These are phyloP conservation scores for Thalassiosira oceanica DNA, from an alignment of 352 stramenopile genomes.

Conservation along the genomic window DNA sequence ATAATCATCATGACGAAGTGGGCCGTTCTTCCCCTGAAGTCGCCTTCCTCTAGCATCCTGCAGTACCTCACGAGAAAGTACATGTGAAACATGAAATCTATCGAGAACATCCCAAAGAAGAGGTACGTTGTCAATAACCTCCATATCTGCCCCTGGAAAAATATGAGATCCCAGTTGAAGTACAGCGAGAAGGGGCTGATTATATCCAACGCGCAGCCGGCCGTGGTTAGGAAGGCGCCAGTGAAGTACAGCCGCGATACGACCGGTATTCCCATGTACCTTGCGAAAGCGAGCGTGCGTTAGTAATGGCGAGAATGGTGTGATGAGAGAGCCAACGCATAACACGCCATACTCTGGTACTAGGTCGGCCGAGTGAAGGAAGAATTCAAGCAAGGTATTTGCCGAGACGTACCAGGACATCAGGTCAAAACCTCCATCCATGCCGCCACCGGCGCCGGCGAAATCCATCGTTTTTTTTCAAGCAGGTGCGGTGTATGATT, in stretches of 20 bases:
- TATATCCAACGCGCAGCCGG: constrained; percentile 92
- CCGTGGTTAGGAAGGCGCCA: constrained; percentile 94
- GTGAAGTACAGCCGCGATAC: constrained; percentile 97
- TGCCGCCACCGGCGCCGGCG: constrained; percentile 36
- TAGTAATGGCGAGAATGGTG: background rate
- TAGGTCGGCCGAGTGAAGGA: background rate
- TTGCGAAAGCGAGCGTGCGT: constrained; percentile 57
- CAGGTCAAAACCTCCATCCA: constrained; percentile 55
- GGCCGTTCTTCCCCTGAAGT: constrained; percentile 94
- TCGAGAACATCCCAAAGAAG: constrained; percentile 98
- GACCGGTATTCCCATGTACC: constrained; percentile 99
- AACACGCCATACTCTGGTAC: background rate
- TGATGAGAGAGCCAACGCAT: constrained; percentile 10
- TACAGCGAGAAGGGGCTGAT: constrained; percentile 95
- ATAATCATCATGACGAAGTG: constrained; percentile 98
- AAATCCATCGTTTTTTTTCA: constrained; percentile 58
- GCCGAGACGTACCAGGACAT: constrained; percentile 61
- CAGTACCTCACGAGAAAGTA: constrained; percentile 98
- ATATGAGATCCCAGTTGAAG: constrained; percentile 94
- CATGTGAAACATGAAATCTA: constrained; percentile 99
- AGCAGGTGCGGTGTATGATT: too few relatives aligned
- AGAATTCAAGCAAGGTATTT: background rate
- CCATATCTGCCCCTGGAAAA: constrained; percentile 97
- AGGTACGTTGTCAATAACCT: constrained; percentile 96
- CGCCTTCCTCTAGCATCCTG: constrained; percentile 95